A percentile compares a stretch with the other conserved stretches of the same genome.
Conservation (phyloP, 306 rosid species). For the Prunus campanulata region DNA sequence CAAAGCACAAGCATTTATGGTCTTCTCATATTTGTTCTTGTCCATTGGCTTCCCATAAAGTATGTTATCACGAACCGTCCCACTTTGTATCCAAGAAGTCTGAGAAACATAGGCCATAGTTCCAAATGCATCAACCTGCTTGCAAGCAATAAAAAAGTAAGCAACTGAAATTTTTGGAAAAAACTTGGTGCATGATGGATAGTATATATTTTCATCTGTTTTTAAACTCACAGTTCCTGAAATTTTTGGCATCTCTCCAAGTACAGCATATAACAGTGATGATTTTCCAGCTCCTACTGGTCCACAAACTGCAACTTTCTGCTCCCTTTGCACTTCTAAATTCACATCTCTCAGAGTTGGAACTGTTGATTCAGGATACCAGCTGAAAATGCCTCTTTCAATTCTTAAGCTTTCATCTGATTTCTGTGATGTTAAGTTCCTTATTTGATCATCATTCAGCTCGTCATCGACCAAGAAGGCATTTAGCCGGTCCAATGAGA, state of each 20-base stretch:
- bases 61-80: slow-evolving; percentile 69
- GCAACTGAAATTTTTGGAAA: not conserved
- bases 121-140: slow-evolving; percentile 55
- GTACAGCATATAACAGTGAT: slow-evolving; percentile 63
- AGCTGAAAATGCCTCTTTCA: slow-evolving; percentile 51
- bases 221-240: slow-evolving; percentile 63
- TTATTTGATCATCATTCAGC: slow-evolving; percentile 25
- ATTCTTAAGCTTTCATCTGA: slow-evolving; percentile 39
- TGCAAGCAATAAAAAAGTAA: not conserved
- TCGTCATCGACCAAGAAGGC: slow-evolving; percentile 62
- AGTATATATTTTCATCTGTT: not conserved
- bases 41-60: slow-evolving; percentile 74
- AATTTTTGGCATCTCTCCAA: slow-evolving; percentile 69
- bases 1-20: slow-evolving; percentile 66
- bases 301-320: slow-evolving; percentile 74
- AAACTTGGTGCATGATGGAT: slow-evolving; percentile 4
- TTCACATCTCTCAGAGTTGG: slow-evolving; percentile 49
- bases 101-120: slow-evolving; percentile 77
- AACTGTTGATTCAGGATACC: slow-evolving; percentile 49
- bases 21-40: slow-evolving; percentile 44
- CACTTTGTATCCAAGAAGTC: slow-evolving; percentile 81
- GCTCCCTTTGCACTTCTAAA: slow-evolving; percentile 47
- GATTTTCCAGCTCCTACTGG: slow-evolving; percentile 88
- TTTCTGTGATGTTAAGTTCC: slow-evolving; percentile 8
- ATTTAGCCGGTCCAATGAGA: slow-evolving; percentile 68